These are phyloP conservation scores for Notholithocarpus densiflorus DNA, from an alignment of 306 rosid genomes.

Conservation along the genomic window DNA sequence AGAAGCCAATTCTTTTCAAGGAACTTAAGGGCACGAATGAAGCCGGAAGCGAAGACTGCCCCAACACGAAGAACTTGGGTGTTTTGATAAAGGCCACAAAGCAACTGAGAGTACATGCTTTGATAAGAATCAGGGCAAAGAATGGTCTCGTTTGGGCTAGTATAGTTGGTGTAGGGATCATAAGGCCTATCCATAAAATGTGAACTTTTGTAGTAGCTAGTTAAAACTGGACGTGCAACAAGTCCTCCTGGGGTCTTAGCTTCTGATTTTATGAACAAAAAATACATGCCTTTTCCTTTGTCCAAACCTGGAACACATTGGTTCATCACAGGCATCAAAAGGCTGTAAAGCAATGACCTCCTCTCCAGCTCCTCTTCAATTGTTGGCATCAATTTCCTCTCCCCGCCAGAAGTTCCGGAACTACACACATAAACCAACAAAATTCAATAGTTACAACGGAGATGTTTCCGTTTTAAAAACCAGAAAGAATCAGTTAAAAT, in stretches of 20 bases:
- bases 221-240: constrained; percentile 47
- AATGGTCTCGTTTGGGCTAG: constrained; percentile 51
- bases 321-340: constrained; percentile 51
- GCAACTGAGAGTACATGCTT: constrained; percentile 67
- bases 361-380: constrained; percentile 49
- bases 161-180: constrained; percentile 50
- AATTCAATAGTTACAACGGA: neutral
- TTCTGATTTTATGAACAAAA: constrained; percentile 45
- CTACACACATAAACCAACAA: constrained; percentile 13
- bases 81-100: constrained; percentile 54
- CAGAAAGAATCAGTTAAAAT: too few species aligned
- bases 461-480: too few species aligned
- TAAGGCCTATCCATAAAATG: constrained; percentile 28
- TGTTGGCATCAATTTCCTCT: constrained; percentile 62
- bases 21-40: constrained; percentile 58
- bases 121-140: constrained; percentile 55
- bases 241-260: constrained; percentile 51
- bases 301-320: constrained; percentile 48
- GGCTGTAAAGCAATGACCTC: constrained; percentile 44
- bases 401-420: constrained; percentile 66
- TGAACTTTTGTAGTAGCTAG: constrained; percentile 59
- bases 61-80: constrained; percentile 53
- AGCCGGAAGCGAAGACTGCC: constrained; percentile 68
- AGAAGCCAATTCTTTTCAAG: constrained; percentile 48
- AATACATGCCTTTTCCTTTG: constrained; percentile 60